Conservation (phyloP, 768 basidiomycete genomes). For the Collybiopsis confluens region DNA sequence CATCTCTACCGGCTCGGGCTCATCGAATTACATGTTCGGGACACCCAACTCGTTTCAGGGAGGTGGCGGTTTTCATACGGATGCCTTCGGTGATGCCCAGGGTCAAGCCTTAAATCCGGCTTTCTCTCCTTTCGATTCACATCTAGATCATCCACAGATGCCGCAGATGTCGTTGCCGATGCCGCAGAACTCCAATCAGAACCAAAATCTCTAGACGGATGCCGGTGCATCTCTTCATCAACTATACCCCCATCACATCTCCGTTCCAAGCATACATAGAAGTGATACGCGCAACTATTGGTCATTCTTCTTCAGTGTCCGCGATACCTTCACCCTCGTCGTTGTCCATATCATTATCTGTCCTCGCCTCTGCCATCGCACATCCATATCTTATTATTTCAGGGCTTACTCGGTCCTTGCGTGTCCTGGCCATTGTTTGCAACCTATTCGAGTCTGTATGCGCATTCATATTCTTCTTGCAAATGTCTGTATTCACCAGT, state of each 20-base stretch:
- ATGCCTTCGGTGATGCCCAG: not conserved
- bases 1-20: not conserved
- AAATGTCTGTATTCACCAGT: conserved; percentile 2
- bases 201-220: conserved; percentile 8
- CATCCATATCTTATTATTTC: conserved; percentile 1
- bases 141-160: conserved; percentile 6
- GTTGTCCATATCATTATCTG: not conserved
- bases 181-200: conserved; percentile 5
- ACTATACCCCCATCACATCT: not conserved
- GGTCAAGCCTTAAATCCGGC: not conserved
- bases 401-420: not conserved
- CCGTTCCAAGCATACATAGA: not conserved
- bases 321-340: not conserved
- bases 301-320: not conserved
- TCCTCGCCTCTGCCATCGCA: not conserved
- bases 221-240: not conserved
- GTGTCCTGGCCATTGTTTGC: not conserved
- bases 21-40: not conserved
- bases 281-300: not conserved
- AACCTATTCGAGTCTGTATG: not conserved
- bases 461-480: not conserved
- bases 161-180: not conserved
- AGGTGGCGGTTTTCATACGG: not conserved
- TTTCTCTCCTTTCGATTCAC: conserved; percentile 3
- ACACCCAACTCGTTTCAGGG: not conserved